Percentiles rank a stretch among this genome's conserved stretches.
phyloP scores from a whole-genome alignment of 2,329 filamentous ascomycete species.

The Ascochyta rabiei region DNA sequence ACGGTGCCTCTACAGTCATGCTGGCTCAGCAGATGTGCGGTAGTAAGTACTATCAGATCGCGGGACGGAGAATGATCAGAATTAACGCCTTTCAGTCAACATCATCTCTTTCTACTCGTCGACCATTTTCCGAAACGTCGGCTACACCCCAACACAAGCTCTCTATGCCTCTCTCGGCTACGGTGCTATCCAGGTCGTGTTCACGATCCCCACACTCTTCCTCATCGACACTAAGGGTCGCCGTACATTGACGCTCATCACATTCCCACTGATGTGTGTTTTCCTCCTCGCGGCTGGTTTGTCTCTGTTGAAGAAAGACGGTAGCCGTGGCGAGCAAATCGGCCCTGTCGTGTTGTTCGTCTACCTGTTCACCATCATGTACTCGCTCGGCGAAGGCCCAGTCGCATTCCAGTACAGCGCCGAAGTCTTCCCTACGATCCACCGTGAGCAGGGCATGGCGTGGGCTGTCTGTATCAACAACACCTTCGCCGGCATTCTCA shows the following conservation, averaged over 20 bases:
- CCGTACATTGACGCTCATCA: conserved; percentile 40
- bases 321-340: conserved; percentile 29
- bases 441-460: conserved; percentile 50
- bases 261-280: conserved; percentile 47
- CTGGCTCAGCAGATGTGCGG: conserved; percentile 50
- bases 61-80: fast-evolving
- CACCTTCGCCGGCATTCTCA: conserved; percentile 49
- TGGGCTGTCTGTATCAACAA: conserved; percentile 52
- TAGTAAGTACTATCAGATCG: conserved; percentile 10
- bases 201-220: conserved; percentile 46
- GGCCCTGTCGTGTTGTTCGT: conserved; percentile 44
- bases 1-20: conserved; percentile 50
- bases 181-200: conserved; percentile 45
- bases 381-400: conserved; percentile 52
- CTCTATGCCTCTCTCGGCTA: conserved; percentile 47
- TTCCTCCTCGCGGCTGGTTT: conserved; percentile 46
- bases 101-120: conserved; percentile 83
- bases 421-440: conserved; percentile 47
- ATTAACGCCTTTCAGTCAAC: conserved; percentile 55
- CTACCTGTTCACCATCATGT: conserved; percentile 47
- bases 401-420: conserved; percentile 57
- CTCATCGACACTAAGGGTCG: conserved; percentile 49
- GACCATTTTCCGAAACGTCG: conserved; percentile 66
- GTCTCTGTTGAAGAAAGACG: conserved; percentile 38
- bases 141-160: conserved; percentile 36